Base-by-base conservation (phyloP, 129 eudicot species). In the Helianthus tuberosus region DNA sequence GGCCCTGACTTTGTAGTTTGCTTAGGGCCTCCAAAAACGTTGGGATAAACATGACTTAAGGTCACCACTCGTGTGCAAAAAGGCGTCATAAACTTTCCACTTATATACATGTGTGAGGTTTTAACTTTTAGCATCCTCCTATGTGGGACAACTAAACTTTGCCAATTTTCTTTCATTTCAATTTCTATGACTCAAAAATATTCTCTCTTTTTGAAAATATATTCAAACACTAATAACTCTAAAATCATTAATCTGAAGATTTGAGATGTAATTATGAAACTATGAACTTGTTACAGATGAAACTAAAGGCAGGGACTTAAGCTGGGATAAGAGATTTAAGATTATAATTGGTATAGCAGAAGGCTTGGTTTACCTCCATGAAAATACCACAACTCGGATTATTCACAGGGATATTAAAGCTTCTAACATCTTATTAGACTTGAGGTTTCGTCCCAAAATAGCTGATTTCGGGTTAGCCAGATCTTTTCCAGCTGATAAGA, bases 261-360 rank as follows among this genome's bases (percentile, higher is more conserved):
- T 5, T 54, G 60, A 16, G 5, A 14, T 59, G n/a, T 15, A 15
- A 5, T 25, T 27, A 27, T 25, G 39, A 25, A 25, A 25, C 11
- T 23, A 6, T 39, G 25, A 50, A 69, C 41, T 15, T 46, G 49
- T 41, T 59, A 51, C 89, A 90, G 96, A 90, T 79, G 54, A 83
- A 41, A 81, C 6, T 70, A 73, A 57, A 69, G 91, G 96, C 15
- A 81, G 76, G 76, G 66, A 79, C 49, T 70, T 91, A n/a, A 88
- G 74, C 23, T 69, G 74, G 74, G 62, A 49, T n/a, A 69, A 52
- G 32, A 69, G 74, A 15, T 49, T n/a, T 9, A 16, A 69, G 47
- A 69, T 59, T 20, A 59, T 59, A 59, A 59, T 12, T 11, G 64
- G 41, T 59, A 23, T 57, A 57, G 25, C 36, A 32, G 73, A 68